phyloP scores from a whole-genome alignment of 2,329 filamentous ascomycete genomes.

The Epichloe typhina region DNA sequence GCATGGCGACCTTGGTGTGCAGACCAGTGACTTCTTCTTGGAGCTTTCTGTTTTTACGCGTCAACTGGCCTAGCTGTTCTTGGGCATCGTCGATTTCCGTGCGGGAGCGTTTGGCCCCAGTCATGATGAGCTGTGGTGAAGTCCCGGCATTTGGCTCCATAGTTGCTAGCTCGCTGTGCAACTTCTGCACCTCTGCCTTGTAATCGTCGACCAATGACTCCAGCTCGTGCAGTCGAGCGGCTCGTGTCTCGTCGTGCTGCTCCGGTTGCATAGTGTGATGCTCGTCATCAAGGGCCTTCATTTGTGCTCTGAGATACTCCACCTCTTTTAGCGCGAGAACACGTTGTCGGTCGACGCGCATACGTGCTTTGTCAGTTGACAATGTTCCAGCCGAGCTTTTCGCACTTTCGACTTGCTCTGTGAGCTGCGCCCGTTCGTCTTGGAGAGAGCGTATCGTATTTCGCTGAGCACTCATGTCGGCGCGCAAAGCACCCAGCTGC shows the following conservation, averaged over 20 bases:
- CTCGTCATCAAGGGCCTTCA: conserved; percentile 79
- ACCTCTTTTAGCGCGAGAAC: conserved; percentile 81
- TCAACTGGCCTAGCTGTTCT: conserved; percentile 67
- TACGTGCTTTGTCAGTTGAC: conserved; percentile 51
- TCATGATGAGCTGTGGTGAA: conserved; percentile 22
- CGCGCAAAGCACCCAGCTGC: conserved; percentile 63
- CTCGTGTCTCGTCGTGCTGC: conserved; percentile 61
- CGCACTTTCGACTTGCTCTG: conserved; percentile 56
- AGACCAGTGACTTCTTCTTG: conserved; percentile 63
- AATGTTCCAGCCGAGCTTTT: conserved; percentile 36
- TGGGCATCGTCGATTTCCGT: conserved; percentile 47
- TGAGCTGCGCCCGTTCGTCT: conserved; percentile 51
- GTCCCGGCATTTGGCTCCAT: conserved; percentile 34
- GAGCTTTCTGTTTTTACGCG: conserved; percentile 76
- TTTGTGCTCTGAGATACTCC: conserved; percentile 82
- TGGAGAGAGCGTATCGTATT: conserved; percentile 60
- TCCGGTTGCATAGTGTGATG: conserved; percentile 77
- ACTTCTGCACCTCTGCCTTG: conserved; percentile 61
- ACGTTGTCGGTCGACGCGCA: conserved; percentile 75
- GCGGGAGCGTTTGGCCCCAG: conserved; percentile 51
- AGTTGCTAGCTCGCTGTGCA: conserved; percentile 62
- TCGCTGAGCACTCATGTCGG: conserved; percentile 66
- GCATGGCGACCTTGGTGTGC: conserved; percentile 55
- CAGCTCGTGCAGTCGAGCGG: conserved; percentile 63
- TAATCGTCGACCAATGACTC: conserved; percentile 82